A percentile compares a stretch with the other conserved stretches of the same genome.
Conservation (phyloP, 805 yeast species). For the Candida ovalis region DNA sequence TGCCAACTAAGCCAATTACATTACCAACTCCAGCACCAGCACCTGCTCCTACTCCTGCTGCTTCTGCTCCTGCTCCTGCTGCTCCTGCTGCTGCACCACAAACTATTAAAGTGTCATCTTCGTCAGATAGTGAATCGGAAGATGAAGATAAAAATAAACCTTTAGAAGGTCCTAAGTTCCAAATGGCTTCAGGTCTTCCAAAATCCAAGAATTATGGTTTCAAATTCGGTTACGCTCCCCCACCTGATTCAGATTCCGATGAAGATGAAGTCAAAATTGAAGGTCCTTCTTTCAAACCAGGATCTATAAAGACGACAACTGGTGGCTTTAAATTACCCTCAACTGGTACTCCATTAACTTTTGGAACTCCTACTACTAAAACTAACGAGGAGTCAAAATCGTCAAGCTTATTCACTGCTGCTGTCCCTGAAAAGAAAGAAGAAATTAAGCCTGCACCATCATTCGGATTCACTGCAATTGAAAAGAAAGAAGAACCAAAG, state of each 20-base stretch:
- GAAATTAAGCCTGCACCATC: slow-evolving; percentile 7
- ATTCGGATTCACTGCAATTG: slow-evolving; percentile 4
- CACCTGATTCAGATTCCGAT: slow-evolving; percentile 35
- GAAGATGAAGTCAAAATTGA: slow-evolving; percentile 64
- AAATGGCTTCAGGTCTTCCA: slow-evolving; percentile 42
- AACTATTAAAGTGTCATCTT: slow-evolving; percentile 7
- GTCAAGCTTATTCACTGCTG: slow-evolving; percentile 19
- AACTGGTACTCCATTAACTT: neutral
- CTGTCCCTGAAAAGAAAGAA: neutral
- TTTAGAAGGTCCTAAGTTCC: slow-evolving; percentile 70
- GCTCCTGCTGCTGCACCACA: neutral
- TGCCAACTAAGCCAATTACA: slow-evolving; percentile 1
- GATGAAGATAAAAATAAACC: slow-evolving; percentile 47
- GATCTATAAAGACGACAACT: slow-evolving; percentile 30
- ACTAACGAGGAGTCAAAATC: slow-evolving; percentile 8
- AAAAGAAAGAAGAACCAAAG: neutral
- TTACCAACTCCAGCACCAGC: slow-evolving; percentile 2
- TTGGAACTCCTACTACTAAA: neutral
- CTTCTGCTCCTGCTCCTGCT: no score
- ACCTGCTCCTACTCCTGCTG: no score
- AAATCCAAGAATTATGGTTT: slow-evolving; percentile 49
- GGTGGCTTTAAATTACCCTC: slow-evolving; percentile 29
- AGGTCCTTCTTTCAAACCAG: slow-evolving; percentile 64
- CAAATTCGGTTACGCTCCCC: slow-evolving; percentile 37
- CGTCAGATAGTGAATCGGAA: slow-evolving; percentile 22